Base-by-base conservation (phyloP, 768 basidiomycete species). In the Tulasnella sp. region DNA sequence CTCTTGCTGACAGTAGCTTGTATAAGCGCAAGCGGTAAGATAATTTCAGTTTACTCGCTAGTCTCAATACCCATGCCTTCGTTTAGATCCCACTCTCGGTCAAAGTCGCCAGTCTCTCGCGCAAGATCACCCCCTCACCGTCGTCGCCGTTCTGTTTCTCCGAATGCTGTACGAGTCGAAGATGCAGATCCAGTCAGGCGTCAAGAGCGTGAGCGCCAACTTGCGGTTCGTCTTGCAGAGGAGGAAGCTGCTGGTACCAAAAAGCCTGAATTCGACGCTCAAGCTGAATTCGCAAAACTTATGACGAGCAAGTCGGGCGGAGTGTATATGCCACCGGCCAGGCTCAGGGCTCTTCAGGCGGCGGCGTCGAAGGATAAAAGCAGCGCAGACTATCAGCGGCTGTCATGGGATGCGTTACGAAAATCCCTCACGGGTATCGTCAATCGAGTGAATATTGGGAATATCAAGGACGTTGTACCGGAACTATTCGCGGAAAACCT, bases 341-440 rank as follows among this genome's bases (percentile, higher is more conserved):
- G 94, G 24, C 75, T 98, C 41, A 80, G 93, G 48, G 93, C 92
- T 0, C 78, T 99, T 71, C 92, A 94, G 66, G 85, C 81, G 45
- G 88, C 86, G 29, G 90, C 91, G 7, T 73, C 81, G 4, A 73
- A 78, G 63, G 90, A 96, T 76, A 94, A 94, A 74, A 75, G 77
- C 49, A 86, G 87, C 61, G 67, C 84, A 19, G 94, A 96, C 73
- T 98, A 88, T 72, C 96, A 99, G 72, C 80, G 96, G 9, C 73
- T 99, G 61, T 88, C 91, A 9, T 99, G 96, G 96, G 96, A 99
- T 68, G 96, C 96, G 1, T 74, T 99, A 61, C 84, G 94, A 69
- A 99, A 99, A 73, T 89, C 86, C 52, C 88, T 99, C 68, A 98
- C 96, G 27, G 96, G 96, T 91, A 86, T 98, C 66, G 95, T 98